phyloP scores from a whole-genome alignment of 345 rosid species.

The Eucalyptus polyanthemos region DNA sequence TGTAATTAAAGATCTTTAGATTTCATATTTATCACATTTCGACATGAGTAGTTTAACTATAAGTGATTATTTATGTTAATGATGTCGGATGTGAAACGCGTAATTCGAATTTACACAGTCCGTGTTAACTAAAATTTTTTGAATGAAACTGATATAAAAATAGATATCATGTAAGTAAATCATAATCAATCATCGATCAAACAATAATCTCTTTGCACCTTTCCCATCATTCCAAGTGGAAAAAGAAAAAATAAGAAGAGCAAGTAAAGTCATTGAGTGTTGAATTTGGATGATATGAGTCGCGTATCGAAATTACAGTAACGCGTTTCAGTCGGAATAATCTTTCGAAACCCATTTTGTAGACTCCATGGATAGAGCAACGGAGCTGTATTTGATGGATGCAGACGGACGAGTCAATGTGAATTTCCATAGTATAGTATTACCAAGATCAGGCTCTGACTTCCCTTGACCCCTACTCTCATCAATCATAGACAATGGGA shows the following conservation, averaged over 20 bases:
- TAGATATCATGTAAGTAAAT: too few relatives aligned
- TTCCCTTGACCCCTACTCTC: too few relatives aligned
- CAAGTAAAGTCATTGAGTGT: fast-evolving
- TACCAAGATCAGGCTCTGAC: too few relatives aligned
- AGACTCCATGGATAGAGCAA: neutral
- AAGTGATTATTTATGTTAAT: neutral
- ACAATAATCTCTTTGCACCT: neutral
- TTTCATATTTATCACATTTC: neutral
- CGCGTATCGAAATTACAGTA: neutral
- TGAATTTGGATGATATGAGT: neutral
- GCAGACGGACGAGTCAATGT: neutral
- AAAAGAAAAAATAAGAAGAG: neutral
- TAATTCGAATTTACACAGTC: fast-evolving
- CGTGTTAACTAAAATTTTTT: fast-evolving
- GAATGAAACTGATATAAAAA: fast-evolving
- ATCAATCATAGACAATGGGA: too few relatives aligned
- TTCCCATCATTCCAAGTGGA: too few relatives aligned
- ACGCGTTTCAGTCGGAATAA: fast-evolving
- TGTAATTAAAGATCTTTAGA: neutral
- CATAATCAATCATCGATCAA: fast-evolving
- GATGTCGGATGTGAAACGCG: fast-evolving
- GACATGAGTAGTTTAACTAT: neutral
- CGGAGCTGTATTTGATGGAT: neutral
- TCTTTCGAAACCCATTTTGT: neutral
- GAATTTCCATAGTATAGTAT: neutral